Base-by-base conservation (phyloP, 805 yeast genomes). In the Ogataea trehaloabstinens region DNA sequence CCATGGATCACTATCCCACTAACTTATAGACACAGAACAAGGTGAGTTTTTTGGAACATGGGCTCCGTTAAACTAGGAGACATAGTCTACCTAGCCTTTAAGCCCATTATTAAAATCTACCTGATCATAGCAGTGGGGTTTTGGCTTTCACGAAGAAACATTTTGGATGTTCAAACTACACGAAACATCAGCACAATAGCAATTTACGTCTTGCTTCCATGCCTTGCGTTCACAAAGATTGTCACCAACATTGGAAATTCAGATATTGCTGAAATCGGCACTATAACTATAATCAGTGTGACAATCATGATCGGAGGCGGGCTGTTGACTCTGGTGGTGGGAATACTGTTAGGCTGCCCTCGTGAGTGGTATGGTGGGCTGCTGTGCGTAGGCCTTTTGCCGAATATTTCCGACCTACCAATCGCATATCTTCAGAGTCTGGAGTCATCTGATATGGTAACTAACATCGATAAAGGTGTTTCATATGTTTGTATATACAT, bases 101-200 rank as follows among this genome's bases (percentile, higher is more conserved):
- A 86, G 66, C 96, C 96, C n/a, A 81, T 87, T 41, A 71, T 86
- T 62, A 88, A 88, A 61, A 84, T 87, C 48, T 84, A 86, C 53
- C 63, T 84, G 48, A 82, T 85, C 55, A 74, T 85, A 4, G 78
- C 71, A 4, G 61, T 79, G 11, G 96, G 96, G 8, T 83, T 68
- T 47, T 56, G 68, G 28, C 62, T 88, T 5, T 85, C 91, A 3
- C 75, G 69, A 43, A 70, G 63, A 47, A 80, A 84, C 51, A 73
- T 84, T 19, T 64, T 85, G 3, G 68, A 82, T 0, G 86, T 84
- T 18, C 76, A 83, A 19, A 76, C 83, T 19, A 74, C 87, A 28
- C 67, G 85, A 52, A 85, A 82, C 41, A 68, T 87, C 13, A 81
- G 93, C 4, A 78, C 80, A 41, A 68, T 83, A 48, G 74, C 85